Percentiles rank a stretch among this genome's conserved stretches.
Conservation (phyloP, 2,329 filamentous ascomycete species). For the Ophiostoma montium region DNA sequence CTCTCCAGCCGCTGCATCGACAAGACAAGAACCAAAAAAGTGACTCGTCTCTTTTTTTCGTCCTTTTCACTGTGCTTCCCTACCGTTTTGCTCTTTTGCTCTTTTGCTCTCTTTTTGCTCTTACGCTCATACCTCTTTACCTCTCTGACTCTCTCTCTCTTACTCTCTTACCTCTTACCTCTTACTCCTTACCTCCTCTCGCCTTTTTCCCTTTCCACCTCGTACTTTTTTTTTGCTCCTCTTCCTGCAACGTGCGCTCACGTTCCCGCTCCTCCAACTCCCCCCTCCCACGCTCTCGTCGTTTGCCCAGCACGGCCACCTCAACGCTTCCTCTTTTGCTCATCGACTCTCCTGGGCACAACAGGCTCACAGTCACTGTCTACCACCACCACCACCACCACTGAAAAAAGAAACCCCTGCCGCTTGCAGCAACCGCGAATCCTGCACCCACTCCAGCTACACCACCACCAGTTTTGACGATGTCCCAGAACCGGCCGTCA, state of each 20-base stretch:
- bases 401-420: slow-evolving; percentile 1
- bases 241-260: not conserved
- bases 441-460: not conserved
- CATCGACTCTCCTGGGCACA: slow-evolving; percentile 12
- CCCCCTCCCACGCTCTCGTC: not conserved
- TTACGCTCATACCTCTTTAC: not conserved
- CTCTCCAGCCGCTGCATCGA: not conserved
- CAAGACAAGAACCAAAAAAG: not conserved
- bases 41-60: not conserved
- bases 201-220: not conserved
- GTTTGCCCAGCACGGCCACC: slow-evolving; percentile 22
- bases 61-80: not conserved
- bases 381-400: not conserved
- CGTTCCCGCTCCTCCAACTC: not conserved
- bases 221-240: not conserved
- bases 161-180: not conserved
- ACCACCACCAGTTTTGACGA: slow-evolving; percentile 24
- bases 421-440: slow-evolving; percentile 15
- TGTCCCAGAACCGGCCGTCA: slow-evolving; percentile 87
- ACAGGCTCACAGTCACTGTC: slow-evolving; percentile 8
- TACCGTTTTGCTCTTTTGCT: not conserved
- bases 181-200: too few relatives aligned
- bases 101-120: not conserved
- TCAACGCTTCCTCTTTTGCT: slow-evolving; percentile 13
- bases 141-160: not conserved